Evolutionary conservation across 768 basidiomycete species (phyloP).

Genomic region (Krasilnikovozyma curviuscula): DNA sequence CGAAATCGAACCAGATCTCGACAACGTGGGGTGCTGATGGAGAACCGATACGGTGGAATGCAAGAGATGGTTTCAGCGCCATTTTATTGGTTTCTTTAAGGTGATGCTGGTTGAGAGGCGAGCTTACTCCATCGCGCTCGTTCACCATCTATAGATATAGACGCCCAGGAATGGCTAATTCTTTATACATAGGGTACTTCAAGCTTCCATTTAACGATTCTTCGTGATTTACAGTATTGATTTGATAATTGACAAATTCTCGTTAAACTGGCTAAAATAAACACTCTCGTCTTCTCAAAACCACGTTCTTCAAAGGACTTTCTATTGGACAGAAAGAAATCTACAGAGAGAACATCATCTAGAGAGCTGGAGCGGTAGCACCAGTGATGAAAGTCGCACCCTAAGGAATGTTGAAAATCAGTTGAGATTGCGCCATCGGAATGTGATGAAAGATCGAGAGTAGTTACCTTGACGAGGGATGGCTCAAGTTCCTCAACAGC

Average conservation of each 20-base stretch:
- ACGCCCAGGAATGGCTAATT: too few species aligned
- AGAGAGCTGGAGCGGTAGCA: conserved; percentile 15
- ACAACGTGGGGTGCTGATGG: conserved; percentile 51
- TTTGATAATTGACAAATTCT: too few species aligned
- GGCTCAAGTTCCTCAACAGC: conserved; percentile 57
- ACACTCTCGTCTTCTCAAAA: too few species aligned
- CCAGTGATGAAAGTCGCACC: conserved; percentile 16
- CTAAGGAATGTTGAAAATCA: conserved; percentile 1
- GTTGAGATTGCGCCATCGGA: not conserved
- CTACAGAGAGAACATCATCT: conserved; percentile 8
- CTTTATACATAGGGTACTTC: too few species aligned
- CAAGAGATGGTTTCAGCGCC: conserved; percentile 60
- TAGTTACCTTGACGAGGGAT: conserved; percentile 49
- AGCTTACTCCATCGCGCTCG: too few species aligned
- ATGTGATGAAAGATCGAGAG: conserved; percentile 4
- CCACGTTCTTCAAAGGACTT: too few species aligned
- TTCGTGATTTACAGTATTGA: too few species aligned
- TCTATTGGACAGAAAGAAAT: too few species aligned
- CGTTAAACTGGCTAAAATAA: too few species aligned
- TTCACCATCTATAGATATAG: too few species aligned
- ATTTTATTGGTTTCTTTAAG: conserved; percentile 28
- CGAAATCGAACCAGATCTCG: conserved; percentile 70
- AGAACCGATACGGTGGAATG: conserved; percentile 43
- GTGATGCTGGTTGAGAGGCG: not conserved
- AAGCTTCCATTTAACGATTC: too few species aligned